Evolutionary conservation across 257 asterid species (phyloP).

Genomic region (Misopates orontium): DNA sequence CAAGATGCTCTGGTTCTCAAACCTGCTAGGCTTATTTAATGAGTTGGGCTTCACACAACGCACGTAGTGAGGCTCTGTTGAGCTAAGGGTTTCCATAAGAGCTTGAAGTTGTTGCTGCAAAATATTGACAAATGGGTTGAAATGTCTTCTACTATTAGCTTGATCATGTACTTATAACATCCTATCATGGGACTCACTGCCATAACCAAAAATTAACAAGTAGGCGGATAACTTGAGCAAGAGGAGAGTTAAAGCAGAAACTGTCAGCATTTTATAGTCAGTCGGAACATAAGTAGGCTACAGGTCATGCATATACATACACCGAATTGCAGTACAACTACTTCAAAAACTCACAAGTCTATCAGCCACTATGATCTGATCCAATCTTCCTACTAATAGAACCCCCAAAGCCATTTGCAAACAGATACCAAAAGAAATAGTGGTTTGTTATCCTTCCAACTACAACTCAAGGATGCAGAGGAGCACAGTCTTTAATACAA

Average conservation of each 20-base stretch:
- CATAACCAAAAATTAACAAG: constrained; percentile 5
- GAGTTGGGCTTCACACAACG: constrained; percentile 99
- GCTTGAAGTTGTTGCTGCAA: constrained; percentile 98
- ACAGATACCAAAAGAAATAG: background rate
- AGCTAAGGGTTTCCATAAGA: constrained; percentile 95
- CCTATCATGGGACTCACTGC: constrained; percentile 14
- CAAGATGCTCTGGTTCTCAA: constrained; percentile 84
- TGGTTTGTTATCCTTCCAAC: background rate
- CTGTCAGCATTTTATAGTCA: constrained; percentile 1
- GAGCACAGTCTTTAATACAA: background rate
- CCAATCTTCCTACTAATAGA: constrained; percentile 7
- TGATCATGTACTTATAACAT: constrained; percentile 3
- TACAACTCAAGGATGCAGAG: background rate
- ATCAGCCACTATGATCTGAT: constrained; percentile 21
- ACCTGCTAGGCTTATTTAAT: constrained; percentile 78
- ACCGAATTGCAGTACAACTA: constrained; percentile 10
- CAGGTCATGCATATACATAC: background rate
- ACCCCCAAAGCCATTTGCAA: background rate
- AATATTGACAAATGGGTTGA: constrained; percentile 30
- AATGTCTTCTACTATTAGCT: constrained; percentile 7
- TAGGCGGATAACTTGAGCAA: constrained; percentile 17
- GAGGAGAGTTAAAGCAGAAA: constrained; percentile 9
- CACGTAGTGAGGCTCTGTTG: constrained; percentile 95
- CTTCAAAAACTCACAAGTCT: constrained; percentile 13
- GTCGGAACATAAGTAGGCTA: background rate